Evolutionary conservation across 2,329 filamentous ascomycete species (phyloP).

Genomic region (Pseudogymnoascus sp.): DNA sequence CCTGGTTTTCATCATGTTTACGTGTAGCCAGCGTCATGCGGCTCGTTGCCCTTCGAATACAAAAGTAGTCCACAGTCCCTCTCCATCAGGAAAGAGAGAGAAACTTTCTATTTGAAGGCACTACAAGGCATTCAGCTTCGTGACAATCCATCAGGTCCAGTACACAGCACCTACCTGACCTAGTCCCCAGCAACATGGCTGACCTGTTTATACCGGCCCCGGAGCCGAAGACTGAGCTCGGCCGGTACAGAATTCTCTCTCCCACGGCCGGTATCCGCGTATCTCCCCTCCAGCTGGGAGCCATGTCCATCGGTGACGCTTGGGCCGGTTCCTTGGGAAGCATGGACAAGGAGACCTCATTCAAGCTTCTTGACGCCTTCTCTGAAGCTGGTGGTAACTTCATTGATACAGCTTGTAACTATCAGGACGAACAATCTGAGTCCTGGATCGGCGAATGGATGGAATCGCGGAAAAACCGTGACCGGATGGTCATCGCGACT

Average conservation of each 20-base stretch:
- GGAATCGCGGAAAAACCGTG: constrained; percentile 52
- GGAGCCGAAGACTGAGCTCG: constrained; percentile 51
- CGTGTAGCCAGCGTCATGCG: not conserved
- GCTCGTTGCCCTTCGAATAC: not conserved
- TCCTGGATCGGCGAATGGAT: constrained; percentile 65
- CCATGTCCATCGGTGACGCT: constrained; percentile 55
- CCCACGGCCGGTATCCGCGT: constrained; percentile 58
- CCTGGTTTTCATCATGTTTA: not conserved
- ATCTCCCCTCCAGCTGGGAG: constrained; percentile 56
- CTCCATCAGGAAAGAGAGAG: not conserved
- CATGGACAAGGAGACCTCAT: constrained; percentile 45
- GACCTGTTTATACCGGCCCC: constrained; percentile 33
- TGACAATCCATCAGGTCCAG: not conserved
- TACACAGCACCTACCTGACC: not conserved
- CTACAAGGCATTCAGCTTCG: not conserved
- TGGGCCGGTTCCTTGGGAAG: constrained; percentile 43
- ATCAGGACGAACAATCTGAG: constrained; percentile 53
- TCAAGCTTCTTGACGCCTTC: constrained; percentile 51
- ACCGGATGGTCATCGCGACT: constrained; percentile 64
- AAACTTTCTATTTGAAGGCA: not conserved
- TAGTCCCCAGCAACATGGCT: not conserved
- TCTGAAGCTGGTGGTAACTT: constrained; percentile 55
- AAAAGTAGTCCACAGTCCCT: not conserved
- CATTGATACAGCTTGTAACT: constrained; percentile 55
- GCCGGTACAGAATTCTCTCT: constrained; percentile 57